Evolutionary conservation across 495 filamentous ascomycete genomes (phyloP).

Genomic region (Podospora pseudopauciseta): DNA sequence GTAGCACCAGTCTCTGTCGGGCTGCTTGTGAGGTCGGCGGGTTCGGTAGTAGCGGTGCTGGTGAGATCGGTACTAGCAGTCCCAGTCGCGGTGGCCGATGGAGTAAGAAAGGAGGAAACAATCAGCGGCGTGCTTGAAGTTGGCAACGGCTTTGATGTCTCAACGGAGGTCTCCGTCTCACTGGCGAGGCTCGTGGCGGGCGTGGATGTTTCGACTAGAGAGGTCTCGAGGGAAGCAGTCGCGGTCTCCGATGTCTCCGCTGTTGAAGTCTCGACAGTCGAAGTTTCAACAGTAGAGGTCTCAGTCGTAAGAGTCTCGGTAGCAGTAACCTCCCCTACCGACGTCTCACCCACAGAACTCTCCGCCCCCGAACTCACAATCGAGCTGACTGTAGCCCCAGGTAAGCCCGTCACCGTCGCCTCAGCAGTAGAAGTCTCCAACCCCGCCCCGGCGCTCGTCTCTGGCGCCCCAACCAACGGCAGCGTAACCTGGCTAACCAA

Average conservation of each 20-base stretch:
- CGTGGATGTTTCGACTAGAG: neutral
- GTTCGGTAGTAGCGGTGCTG: neutral
- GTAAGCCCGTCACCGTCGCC: neutral
- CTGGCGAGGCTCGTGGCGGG: neutral
- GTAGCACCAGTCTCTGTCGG: neutral
- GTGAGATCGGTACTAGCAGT: neutral
- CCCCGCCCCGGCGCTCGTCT: neutral
- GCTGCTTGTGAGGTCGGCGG: neutral
- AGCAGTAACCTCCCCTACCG: neutral
- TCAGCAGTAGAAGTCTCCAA: neutral
- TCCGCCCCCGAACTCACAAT: neutral
- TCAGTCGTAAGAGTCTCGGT: conserved; percentile 3
- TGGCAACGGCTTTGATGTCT: neutral
- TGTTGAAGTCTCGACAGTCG: neutral
- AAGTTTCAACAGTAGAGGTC: neutral
- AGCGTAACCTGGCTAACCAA: neutral
- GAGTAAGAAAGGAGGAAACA: neutral
- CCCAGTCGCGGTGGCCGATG: neutral
- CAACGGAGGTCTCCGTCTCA: neutral
- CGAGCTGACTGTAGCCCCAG: neutral
- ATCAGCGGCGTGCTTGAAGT: neutral
- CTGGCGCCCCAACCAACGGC: neutral
- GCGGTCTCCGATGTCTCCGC: neutral
- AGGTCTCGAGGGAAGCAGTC: neutral
- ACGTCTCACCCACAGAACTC: neutral